Evolutionary conservation across 192 early-diverging fungal species (phyloP), one percentile per base, ranked within the genome.

Genomic region (Gorgonomyces haynaldii): DNA sequence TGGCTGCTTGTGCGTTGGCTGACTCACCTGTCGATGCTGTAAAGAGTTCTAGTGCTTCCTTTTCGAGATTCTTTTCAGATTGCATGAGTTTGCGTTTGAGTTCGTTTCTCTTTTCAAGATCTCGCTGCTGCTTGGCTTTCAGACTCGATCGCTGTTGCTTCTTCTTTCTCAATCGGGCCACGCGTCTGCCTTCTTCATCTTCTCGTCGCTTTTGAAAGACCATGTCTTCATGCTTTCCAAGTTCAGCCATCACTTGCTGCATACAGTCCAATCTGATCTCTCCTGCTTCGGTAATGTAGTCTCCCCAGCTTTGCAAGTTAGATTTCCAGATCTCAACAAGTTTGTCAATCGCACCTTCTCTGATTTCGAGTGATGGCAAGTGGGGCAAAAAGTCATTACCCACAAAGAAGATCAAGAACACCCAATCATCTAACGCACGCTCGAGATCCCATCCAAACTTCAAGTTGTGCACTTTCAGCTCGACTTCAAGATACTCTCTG

Each of bases 341-440:
- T 22, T 52, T 42, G 48, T 72, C 72, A 37, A 81, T 70, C 0
- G 90, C 91, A 40, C 90, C 90, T 63, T 92, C 86, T 21, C 82
- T 82, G 54, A 98, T 98, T 45, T 95, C 88, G 26, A 98, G 69
- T 47, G 84, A 86, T 28, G 91, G 91, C 29, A 98, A 58, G 61
- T 88, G 88, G 34, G 95, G 95, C 50, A 98, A 57, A 63, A 96
- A 98, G 65, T 98, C 95, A 62, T 98, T 98, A 41, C 95, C 95
- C 21, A 98, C 82, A 64, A 98, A 91, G 65, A 96, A 81, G 39
- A 79, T 82, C 54, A 96, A 70, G 20, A 98, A 72, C 1, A 96
- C 81, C 60, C 88, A 98, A 54, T 98, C 96, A 60, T 98, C 96
- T 38, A 96, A 85, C 16, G 93, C 83, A 19, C 90, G 81, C 60